These are phyloP conservation scores for Fusarium sambucinum DNA, from an alignment of 2,329 filamentous ascomycete genomes.

Conservation along the genomic window DNA sequence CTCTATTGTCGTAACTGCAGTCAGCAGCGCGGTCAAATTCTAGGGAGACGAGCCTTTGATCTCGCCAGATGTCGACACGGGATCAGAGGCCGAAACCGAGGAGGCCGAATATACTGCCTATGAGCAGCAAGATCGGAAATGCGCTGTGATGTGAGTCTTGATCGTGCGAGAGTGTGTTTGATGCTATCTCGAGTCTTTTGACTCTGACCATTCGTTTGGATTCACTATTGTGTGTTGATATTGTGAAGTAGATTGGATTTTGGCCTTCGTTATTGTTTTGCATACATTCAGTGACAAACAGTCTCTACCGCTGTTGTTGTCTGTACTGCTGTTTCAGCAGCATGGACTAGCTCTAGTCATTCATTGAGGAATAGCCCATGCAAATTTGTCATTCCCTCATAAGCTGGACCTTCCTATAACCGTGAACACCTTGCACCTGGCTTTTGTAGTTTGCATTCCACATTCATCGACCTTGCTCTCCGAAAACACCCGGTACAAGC, in stretches of 20 bases:
- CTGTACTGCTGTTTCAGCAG: constrained; percentile 30
- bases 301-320: constrained; percentile 40
- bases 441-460: constrained; percentile 29
- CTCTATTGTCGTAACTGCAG: constrained; percentile 36
- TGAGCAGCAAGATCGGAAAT: constrained; percentile 18
- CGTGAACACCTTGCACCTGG: constrained; percentile 47
- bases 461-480: constrained; percentile 8
- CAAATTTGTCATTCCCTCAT: constrained; percentile 48
- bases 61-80: constrained; percentile 20
- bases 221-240: constrained; percentile 4
- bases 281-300: constrained; percentile 15
- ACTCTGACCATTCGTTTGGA: constrained; percentile 20
- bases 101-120: constrained; percentile 9
- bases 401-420: constrained; percentile 38
- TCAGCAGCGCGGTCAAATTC: constrained; percentile 42
- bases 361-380: constrained; percentile 41
- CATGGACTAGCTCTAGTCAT: constrained; percentile 45
- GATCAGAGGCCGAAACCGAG: constrained; percentile 36
- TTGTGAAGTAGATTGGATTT: constrained; percentile 7
- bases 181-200: constrained; percentile 1
- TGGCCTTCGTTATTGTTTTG: constrained; percentile 13
- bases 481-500: not conserved
- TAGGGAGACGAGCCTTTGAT: constrained; percentile 43
- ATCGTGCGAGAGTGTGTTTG: not conserved
- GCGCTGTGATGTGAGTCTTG: constrained; percentile 36